Evolutionary conservation across 164 flowering plant species (phyloP).

Genomic region (Platanus orientalis): DNA sequence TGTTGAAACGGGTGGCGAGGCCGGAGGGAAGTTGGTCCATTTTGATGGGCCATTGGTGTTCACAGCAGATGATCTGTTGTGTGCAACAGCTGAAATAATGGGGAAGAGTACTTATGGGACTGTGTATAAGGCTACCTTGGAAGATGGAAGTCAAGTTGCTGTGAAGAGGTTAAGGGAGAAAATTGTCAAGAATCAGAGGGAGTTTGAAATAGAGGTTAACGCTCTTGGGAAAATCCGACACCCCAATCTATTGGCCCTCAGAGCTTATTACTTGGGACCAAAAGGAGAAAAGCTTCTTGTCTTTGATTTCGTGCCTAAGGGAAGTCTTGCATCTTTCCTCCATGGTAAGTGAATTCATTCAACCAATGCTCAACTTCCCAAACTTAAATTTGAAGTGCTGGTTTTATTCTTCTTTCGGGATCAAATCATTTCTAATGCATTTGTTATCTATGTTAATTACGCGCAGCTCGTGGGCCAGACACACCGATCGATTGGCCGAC

Average conservation of each 20-base stretch:
- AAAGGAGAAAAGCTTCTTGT: constrained; percentile 98
- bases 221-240: constrained; percentile 79
- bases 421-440: neutral
- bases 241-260: constrained; percentile 66
- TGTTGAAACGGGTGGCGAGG: constrained; percentile 55
- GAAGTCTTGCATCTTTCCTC: constrained; percentile 89
- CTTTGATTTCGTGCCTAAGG: constrained; percentile 85
- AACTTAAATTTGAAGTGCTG: neutral
- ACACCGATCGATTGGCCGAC: constrained; percentile 67
- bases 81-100: constrained; percentile 98
- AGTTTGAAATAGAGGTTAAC: constrained; percentile 75
- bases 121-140: constrained; percentile 86
- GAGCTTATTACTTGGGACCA: constrained; percentile 94
- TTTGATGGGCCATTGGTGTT: constrained; percentile 89
- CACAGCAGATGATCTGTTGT: constrained; percentile 87
- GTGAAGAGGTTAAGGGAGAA: constrained; percentile 95
- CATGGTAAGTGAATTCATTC: constrained; percentile 60
- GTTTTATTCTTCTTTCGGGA: neutral
- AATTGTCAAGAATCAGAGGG: constrained; percentile 69
- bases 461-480: constrained; percentile 86
- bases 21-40: constrained; percentile 89
- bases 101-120: constrained; percentile 94
- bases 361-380: neutral
- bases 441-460: neutral
- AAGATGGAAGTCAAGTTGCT: constrained; percentile 81